Percentiles rank a stretch among this genome's conserved stretches.
Evolutionary conservation across 2,329 filamentous ascomycete species (phyloP).

Genomic region (Colletotrichum tropicicola): DNA sequence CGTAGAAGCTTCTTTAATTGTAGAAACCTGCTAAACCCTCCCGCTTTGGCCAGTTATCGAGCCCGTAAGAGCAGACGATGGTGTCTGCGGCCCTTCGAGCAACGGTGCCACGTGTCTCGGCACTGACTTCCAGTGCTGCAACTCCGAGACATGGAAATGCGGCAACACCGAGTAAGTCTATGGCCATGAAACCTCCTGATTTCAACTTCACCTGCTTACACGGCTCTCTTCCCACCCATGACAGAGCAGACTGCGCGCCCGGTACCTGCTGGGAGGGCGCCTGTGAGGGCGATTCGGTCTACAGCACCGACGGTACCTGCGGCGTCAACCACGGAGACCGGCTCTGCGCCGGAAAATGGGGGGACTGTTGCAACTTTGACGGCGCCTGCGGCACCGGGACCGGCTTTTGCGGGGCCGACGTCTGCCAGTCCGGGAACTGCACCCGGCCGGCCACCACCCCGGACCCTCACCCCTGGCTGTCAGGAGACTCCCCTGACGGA

Average conservation of each 20-base stretch:
- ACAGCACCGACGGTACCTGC: slow-evolving; percentile 45
- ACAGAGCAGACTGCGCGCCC: slow-evolving; percentile 40
- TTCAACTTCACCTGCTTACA: background rate
- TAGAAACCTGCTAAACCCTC: background rate
- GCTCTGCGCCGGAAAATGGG: slow-evolving; percentile 42
- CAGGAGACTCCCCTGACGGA: slow-evolving; percentile 4
- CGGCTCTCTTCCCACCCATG: background rate
- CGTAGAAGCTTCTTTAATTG: background rate
- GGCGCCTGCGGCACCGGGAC: slow-evolving; percentile 37
- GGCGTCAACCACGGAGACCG: slow-evolving; percentile 39
- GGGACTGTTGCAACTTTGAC: slow-evolving; percentile 39
- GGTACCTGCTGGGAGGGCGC: slow-evolving; percentile 45
- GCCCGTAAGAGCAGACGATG: slow-evolving; percentile 36
- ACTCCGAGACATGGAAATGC: slow-evolving; percentile 41
- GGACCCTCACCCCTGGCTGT: background rate
- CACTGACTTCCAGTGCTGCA: slow-evolving; percentile 41
- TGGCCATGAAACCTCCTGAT: background rate
- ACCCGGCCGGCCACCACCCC: background rate
- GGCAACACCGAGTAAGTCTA: slow-evolving; percentile 37
- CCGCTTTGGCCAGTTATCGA: slow-evolving; percentile 31
- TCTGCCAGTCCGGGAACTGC: slow-evolving; percentile 34
- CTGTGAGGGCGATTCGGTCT: slow-evolving; percentile 39
- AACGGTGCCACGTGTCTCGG: slow-evolving; percentile 43
- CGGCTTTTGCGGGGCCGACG: slow-evolving; percentile 33
- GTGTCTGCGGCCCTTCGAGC: slow-evolving; percentile 40